Evolutionary conservation across 345 rosid genomes (phyloP).

Genomic region (Eucalyptus tenuipes): DNA sequence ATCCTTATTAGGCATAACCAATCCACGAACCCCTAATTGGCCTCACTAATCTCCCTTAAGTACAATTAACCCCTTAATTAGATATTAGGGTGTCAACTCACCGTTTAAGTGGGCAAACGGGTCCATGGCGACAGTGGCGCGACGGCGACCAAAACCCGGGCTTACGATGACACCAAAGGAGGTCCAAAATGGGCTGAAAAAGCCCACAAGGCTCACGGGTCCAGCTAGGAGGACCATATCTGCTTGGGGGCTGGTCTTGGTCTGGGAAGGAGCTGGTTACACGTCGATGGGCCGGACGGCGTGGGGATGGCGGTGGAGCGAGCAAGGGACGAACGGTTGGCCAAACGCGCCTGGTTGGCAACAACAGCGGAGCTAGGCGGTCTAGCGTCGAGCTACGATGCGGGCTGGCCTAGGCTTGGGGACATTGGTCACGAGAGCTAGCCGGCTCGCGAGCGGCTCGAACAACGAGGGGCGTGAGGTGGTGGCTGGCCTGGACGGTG

Average conservation of each 20-base stretch:
- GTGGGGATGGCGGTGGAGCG: rapidly evolving
- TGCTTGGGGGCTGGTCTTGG: too few species aligned
- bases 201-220: too few species aligned
- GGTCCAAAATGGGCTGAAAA: too few species aligned
- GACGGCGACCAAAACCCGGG: rapidly evolving
- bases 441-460: rapidly evolving
- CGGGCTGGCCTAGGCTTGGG: too few species aligned
- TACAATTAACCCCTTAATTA: too few species aligned
- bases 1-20: too few species aligned
- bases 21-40: too few species aligned
- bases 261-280: rapidly evolving
- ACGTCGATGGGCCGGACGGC: rapidly evolving
- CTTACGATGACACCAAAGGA: too few species aligned
- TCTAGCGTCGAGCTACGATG: rapidly evolving
- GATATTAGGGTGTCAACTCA: too few species aligned
- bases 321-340: rapidly evolving
- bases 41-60: too few species aligned
- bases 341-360: rapidly evolving
- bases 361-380: rapidly evolving
- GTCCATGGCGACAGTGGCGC: rapidly evolving
- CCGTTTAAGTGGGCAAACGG: rapidly evolving
- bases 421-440: rapidly evolving
- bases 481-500: too few species aligned
- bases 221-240: rapidly evolving
- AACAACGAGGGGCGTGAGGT: rapidly evolving